Evolutionary conservation across 306 rosid species (phyloP).

Genomic region (Lathyrus aphaca): DNA sequence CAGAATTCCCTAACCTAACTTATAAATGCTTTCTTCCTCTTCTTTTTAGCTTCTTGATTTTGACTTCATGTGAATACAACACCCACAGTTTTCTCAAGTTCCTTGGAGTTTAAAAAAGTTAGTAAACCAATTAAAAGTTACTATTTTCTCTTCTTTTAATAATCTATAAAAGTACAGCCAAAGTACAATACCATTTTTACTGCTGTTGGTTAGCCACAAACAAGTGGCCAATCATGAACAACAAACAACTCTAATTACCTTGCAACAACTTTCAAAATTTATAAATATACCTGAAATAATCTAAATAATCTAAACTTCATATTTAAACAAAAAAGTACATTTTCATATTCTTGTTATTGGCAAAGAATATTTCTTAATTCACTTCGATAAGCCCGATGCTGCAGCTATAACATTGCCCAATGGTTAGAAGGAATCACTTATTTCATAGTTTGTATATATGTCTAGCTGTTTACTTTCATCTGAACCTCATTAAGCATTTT

Average conservation of each 20-base stretch:
- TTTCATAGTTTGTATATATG: slow-evolving; percentile 4
- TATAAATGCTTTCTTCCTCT: neutral
- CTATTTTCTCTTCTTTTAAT: neutral
- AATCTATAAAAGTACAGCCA: neutral
- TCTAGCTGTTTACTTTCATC: slow-evolving; percentile 40
- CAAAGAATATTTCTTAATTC: neutral
- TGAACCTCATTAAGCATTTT: slow-evolving; percentile 13
- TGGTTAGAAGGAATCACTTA: slow-evolving; percentile 1
- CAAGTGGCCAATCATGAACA: slow-evolving; percentile 3
- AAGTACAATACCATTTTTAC: neutral
- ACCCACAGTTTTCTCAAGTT: neutral
- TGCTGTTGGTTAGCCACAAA: neutral
- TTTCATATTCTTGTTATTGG: slow-evolving; percentile 1
- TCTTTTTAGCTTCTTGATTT: neutral
- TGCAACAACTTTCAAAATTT: neutral
- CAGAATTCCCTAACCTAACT: neutral
- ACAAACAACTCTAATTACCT: neutral
- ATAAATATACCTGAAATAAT: too few relatives aligned
- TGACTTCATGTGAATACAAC: neutral
- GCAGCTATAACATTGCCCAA: slow-evolving; percentile 38
- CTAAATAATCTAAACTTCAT: too few relatives aligned
- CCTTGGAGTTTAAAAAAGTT: neutral
- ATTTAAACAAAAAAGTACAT: too few relatives aligned
- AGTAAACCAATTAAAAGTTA: neutral
- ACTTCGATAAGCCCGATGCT: slow-evolving; percentile 49